Conservation (phyloP, 805 yeast species). For the Blastobotrys muscicola region DNA sequence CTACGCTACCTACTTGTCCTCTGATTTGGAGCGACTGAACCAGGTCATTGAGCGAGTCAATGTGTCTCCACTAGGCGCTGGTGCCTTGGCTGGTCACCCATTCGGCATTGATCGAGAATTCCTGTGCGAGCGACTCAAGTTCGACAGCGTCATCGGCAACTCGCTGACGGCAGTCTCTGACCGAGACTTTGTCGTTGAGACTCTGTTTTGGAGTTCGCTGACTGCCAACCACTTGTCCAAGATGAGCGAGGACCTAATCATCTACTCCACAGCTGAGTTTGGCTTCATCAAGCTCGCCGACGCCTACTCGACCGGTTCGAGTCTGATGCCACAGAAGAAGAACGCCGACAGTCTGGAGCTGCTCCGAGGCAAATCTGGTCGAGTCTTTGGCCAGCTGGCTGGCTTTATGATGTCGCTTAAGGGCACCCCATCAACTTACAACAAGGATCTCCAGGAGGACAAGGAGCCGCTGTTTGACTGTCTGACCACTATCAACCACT, state of each 20-base stretch:
- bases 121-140: constrained; percentile 71
- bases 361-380: constrained; percentile 92
- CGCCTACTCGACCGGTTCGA: constrained; percentile 97
- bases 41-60: constrained; percentile 79
- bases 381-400: constrained; percentile 89
- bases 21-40: constrained; percentile 76
- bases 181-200: constrained; percentile 93
- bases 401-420: constrained; percentile 96
- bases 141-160: constrained; percentile 83
- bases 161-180: constrained; percentile 95
- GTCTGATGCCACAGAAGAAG: constrained; percentile 98
- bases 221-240: constrained; percentile 95
- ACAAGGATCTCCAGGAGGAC: constrained; percentile 98
- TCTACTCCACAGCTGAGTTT: constrained; percentile 96
- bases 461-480: constrained; percentile 97
- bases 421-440: constrained; percentile 96
- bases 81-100: constrained; percentile 99
- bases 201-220: constrained; percentile 89
- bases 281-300: constrained; percentile 90
- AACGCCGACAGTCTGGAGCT: constrained; percentile 95
- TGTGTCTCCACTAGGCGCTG: constrained; percentile 87
- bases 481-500: constrained; percentile 84
- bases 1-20: constrained; percentile 89
- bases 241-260: constrained; percentile 87
- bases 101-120: constrained; percentile 96